Base-by-base conservation (phyloP, 192 early-diverging fungal genomes). In the Blastocladiella britannica region DNA sequence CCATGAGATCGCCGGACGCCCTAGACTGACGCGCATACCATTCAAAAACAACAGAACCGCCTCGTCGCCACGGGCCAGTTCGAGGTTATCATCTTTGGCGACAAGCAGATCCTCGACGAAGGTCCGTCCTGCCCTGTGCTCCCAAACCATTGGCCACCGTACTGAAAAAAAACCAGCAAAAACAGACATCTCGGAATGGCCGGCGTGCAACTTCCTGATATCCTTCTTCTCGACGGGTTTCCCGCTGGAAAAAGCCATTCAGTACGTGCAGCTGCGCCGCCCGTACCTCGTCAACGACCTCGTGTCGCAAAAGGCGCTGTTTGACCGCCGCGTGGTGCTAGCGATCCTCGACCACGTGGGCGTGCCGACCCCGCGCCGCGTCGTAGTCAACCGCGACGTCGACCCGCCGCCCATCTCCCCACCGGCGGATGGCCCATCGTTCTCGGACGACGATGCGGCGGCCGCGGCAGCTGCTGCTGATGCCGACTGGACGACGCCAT, bases 71-170 rank as follows among this genome's bases (percentile, higher is more conserved):
- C 64, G 51, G 85, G 78, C 1, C 74, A 81, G 31, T 92, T 90
- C 62, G 78, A 86, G 57, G 82, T 85, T 12, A 72, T 92, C 30
- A 84, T 93, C 58, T 94, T 94, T 72, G 91, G 91, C 5, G 91
- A 97, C 66, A 94, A 97, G 66, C 87, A 90, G 8, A 90, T 97
- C 58, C 71, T 94, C 0, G 89, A 97, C 63, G 93, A 97, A 79
- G 79, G 84, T 85, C 61, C 53, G 29, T 15, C 5, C 9, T 28
- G n/a, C n/a, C n/a, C n/a, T n/a, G n/a, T n/a, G n/a, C n/a, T n/a
- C n/a, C n/a, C n/a, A n/a, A n/a, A n/a, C n/a, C n/a, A n/a, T n/a
- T n/a, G n/a, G n/a, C n/a, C 25, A 51, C 28, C 12, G 24, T n/a
- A 59, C 12, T 55, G 55, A 0, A 29, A 3, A 62, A 58, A 28